Conservation (phyloP, 352 stramenopile genomes). For the Pythium dissimile region DNA sequence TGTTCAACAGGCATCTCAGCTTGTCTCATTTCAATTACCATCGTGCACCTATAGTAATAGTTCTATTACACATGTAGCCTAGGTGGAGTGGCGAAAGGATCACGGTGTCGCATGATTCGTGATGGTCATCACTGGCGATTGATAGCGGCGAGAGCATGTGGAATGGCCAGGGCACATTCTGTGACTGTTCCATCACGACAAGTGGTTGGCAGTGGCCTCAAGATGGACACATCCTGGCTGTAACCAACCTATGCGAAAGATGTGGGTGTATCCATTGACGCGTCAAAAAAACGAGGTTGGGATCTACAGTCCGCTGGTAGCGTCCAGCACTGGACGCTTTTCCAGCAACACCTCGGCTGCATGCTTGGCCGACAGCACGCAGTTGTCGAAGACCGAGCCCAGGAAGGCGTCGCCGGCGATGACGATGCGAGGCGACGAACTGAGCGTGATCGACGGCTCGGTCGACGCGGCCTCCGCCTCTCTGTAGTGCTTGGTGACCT, state of each 20-base stretch:
- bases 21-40: background rate
- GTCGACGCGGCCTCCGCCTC: constrained; percentile 18
- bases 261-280: background rate
- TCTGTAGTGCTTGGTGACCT: constrained; percentile 47
- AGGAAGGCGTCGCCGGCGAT: constrained; percentile 65
- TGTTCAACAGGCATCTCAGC: background rate
- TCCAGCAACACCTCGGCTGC: constrained; percentile 9
- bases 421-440: constrained; percentile 47
- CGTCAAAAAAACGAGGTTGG: too few relatives aligned
- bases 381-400: constrained; percentile 72
- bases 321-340: background rate
- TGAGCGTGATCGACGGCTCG: constrained; percentile 35
- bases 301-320: constrained; percentile 40
- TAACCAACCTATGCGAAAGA: too few relatives aligned
- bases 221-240: too few relatives aligned
- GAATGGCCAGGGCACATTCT: too few relatives aligned
- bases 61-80: background rate
- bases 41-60: background rate
- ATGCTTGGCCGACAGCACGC: constrained; percentile 55
- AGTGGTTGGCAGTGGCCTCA: background rate
- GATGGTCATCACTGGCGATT: too few relatives aligned
- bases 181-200: too few relatives aligned
- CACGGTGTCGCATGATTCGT: too few relatives aligned
- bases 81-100: too few relatives aligned
- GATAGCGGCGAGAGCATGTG: too few relatives aligned